Evolutionary conservation across 1,139 yeast genomes (phyloP), one percentile per base, ranked within the genome.

Genomic region (Taphrina populina): DNA sequence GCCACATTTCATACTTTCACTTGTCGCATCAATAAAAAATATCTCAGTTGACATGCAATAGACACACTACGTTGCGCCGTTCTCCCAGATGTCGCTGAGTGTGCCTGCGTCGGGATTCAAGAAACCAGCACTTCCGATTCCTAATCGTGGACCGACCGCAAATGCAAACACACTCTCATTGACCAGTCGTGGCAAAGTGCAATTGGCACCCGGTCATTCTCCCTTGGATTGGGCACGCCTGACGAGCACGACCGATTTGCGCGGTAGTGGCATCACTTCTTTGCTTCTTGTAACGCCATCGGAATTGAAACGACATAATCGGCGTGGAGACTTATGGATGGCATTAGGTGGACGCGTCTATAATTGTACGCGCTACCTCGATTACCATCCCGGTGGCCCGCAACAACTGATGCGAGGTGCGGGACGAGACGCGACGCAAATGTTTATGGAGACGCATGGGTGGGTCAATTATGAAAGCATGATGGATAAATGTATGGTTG

Each of bases 361-460:
- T 71, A 87, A 90, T 65, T 75, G 92, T 27, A 82, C 96, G 0
- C 82, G 86, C 7, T 92, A 92, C 68, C 69, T 92, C 30, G 74
- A 80, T 57, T 92, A 83, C 68, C 98, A 92, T 64, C 98, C 98
- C 0, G 98, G 98, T 21, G 98, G 98, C 1, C 82, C 76, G 1
- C 81, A 79, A 4, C 88, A 88, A 65, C 71, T 92, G 43, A 74
- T 86, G 80, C 79, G 81, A 58, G 80, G 86, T 64, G 95, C 95
- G 0, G 96, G 96, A 0, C 75, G 75, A 59, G 96, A 90, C 66
- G 95, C 94, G 1, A 88, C 96, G 0, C 64, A 70, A n/a, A 65
- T 87, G 61, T 92, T 92, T 65, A 81, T 59, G 58, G 44, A 58
- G 29, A 60, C 62, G 47, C 66, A 64, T 39, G 54, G 57, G 34